Evolutionary conservation across 169 alveolate species (phyloP).

Genomic region (Plasmodium gonderi): DNA sequence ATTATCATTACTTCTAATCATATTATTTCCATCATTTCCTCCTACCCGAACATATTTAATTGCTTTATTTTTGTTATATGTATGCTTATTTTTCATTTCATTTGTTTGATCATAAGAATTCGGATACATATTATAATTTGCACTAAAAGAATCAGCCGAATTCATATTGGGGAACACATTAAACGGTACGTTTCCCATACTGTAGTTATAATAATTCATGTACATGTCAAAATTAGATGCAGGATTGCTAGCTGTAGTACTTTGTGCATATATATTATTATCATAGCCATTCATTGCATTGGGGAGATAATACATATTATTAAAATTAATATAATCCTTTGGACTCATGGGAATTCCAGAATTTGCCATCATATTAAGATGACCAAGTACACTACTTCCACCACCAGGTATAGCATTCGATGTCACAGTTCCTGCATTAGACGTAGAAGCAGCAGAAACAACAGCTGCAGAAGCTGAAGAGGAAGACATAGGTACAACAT

Average conservation of each 20-base stretch:
- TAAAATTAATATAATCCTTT: constrained; percentile 20
- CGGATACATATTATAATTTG: constrained; percentile 35
- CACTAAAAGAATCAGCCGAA: constrained; percentile 23
- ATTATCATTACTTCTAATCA: neutral
- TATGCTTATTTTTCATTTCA: constrained; percentile 27
- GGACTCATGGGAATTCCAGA: constrained; percentile 1
- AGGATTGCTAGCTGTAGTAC: neutral
- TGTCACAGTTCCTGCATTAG: neutral
- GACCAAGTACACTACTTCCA: neutral
- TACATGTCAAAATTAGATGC: constrained; percentile 11
- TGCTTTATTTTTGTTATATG: constrained; percentile 14
- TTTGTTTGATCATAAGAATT: neutral
- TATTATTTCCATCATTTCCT: neutral
- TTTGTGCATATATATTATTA: constrained; percentile 19
- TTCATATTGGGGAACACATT: constrained; percentile 26
- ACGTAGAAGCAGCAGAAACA: neutral
- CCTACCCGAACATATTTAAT: neutral
- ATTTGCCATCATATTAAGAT: neutral
- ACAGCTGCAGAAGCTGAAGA: neutral
- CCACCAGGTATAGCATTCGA: neutral
- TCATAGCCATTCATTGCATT: constrained; percentile 59
- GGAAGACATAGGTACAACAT: constrained; percentile 1
- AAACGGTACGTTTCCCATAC: neutral
- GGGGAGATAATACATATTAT: constrained; percentile 51
- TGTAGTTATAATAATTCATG: constrained; percentile 36